These are phyloP conservation scores for Takashimella koratensis DNA, from an alignment of 1,284 basidiomycete species.

Conservation along the genomic window DNA sequence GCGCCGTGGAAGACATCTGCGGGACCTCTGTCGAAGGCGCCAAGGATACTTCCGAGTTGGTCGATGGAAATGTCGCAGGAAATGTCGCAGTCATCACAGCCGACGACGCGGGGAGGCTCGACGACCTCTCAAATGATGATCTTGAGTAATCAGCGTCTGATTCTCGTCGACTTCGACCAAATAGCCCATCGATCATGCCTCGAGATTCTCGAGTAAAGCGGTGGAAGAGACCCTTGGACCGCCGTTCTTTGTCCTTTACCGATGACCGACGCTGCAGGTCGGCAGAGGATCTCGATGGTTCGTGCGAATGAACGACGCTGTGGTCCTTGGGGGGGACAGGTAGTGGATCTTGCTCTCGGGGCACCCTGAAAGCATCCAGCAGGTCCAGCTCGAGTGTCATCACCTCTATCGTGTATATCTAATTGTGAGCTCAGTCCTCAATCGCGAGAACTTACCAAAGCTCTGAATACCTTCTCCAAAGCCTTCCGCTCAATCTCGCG, in stretches of 20 bases:
- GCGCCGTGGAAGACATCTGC: background rate
- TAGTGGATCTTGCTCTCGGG: conserved; percentile 20
- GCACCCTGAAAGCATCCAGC: conserved; percentile 29
- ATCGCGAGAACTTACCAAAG: conserved; percentile 19
- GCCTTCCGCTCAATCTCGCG: conserved; percentile 17
- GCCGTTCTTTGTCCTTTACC: background rate
- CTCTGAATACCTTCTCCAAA: conserved; percentile 19
- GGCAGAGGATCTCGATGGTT: background rate
- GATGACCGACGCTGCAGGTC: background rate
- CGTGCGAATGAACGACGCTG: background rate
- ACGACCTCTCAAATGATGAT: background rate
- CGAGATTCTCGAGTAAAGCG: background rate
- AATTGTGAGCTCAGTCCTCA: background rate
- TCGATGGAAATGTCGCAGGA: background rate
- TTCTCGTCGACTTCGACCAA: background rate
- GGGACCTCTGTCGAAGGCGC: background rate
- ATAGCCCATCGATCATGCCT: background rate
- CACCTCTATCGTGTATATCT: conserved; percentile 30
- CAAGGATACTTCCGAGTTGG: background rate
- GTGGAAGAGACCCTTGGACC: background rate
- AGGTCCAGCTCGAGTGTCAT: conserved; percentile 32
- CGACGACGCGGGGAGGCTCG: background rate
- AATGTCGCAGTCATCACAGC: background rate
- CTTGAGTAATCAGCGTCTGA: background rate
- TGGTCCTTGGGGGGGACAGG: conserved; percentile 13